Percentiles rank a stretch among this genome's conserved stretches.
phyloP scores from a whole-genome alignment of 1,139 yeast genomes.

The Sugiyamaella neomexicana region DNA sequence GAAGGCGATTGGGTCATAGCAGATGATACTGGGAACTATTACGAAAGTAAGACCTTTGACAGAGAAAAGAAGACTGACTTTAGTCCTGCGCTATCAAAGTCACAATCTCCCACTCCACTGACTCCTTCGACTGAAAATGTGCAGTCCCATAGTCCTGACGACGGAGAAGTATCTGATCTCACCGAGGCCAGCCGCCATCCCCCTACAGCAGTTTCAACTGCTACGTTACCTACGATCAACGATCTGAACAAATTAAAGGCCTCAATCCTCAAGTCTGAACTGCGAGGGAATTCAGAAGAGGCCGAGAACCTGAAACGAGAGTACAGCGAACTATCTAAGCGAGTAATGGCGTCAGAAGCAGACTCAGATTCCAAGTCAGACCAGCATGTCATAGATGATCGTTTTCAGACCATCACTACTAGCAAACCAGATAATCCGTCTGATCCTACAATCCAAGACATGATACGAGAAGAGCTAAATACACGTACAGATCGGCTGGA shows the following conservation, averaged over 20 bases:
- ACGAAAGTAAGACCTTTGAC: constrained; percentile 15
- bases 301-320: constrained; percentile 36
- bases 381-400: constrained; percentile 14
- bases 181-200: constrained; percentile 11
- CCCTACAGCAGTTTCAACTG: constrained; percentile 11
- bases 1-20: constrained; percentile 36
- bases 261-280: constrained; percentile 41
- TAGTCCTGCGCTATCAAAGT: not conserved
- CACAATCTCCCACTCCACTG: not conserved
- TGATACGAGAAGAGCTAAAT: constrained; percentile 44
- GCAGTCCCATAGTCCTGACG: not conserved
- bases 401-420: not conserved
- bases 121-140: not conserved
- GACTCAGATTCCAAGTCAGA: constrained; percentile 13
- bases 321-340: constrained; percentile 30
- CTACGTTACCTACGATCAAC: constrained; percentile 11
- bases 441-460: constrained; percentile 42
- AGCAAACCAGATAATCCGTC: constrained; percentile 23
- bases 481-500: constrained; percentile 30
- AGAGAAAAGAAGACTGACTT: not conserved
- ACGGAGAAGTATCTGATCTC: constrained; percentile 16
- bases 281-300: constrained; percentile 33
- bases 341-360: not conserved
- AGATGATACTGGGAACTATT: constrained; percentile 27
- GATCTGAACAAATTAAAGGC: constrained; percentile 42